Percentiles rank a stretch among this genome's conserved stretches.
These are phyloP conservation scores for Fusarium begoniae DNA, from an alignment of 2,329 filamentous ascomycete species.

Conservation along the genomic window DNA sequence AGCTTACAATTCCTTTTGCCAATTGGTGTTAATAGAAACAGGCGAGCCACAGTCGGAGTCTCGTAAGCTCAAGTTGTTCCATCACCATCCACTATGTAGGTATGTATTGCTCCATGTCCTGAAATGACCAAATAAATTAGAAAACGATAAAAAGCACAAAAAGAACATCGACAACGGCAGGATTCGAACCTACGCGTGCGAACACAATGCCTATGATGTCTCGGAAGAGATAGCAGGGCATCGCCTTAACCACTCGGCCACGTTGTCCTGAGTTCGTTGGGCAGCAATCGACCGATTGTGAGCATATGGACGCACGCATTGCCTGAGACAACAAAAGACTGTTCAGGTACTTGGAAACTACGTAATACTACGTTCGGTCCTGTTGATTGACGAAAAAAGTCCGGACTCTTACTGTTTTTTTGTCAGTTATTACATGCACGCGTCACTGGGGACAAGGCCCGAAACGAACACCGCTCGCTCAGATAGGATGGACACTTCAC, in stretches of 20 bases:
- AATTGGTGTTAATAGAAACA: background rate
- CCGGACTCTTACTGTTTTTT: accelerated
- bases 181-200: conserved; percentile 17
- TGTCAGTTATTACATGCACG: background rate
- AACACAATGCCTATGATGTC: conserved; percentile 21
- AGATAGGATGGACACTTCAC: background rate
- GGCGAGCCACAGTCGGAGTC: background rate
- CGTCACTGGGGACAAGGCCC: too few relatives aligned
- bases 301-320: background rate
- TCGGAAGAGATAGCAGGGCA: conserved; percentile 18
- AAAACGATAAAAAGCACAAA: background rate
- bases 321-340: accelerated
- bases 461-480: background rate
- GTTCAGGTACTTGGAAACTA: accelerated
- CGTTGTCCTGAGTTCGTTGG: background rate
- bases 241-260: conserved; percentile 24
- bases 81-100: background rate
- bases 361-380: too few relatives aligned
- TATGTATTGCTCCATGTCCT: background rate
- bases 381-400: too few relatives aligned
- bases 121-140: accelerated
- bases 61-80: background rate
- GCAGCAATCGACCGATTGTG: too few relatives aligned
- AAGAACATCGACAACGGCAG: conserved; percentile 9
- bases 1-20: background rate